These are phyloP conservation scores for Chaetomidium leptoderma DNA, from an alignment of 495 filamentous ascomycete species.

Conservation along the genomic window DNA sequence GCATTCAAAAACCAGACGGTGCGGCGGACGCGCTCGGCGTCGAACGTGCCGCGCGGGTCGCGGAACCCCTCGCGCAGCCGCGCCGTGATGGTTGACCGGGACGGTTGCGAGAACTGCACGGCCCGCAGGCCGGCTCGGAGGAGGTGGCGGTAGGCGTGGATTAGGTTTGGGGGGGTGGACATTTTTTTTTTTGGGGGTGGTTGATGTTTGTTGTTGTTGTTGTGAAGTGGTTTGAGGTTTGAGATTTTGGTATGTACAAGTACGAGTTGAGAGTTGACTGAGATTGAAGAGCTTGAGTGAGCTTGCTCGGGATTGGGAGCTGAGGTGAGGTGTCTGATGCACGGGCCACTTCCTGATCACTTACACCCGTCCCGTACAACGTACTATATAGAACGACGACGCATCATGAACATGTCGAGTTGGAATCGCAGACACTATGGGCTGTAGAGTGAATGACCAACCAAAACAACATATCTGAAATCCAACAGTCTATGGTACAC, in stretches of 20 bases:
- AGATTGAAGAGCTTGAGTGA: too few relatives aligned
- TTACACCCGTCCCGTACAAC: too few relatives aligned
- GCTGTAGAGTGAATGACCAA: too few relatives aligned
- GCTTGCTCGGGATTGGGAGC: too few relatives aligned
- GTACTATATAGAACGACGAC: too few relatives aligned
- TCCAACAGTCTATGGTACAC: too few relatives aligned
- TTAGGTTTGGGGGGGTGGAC: conserved; percentile 39
- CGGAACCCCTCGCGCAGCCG: conserved; percentile 71
- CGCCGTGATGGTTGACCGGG: conserved; percentile 60
- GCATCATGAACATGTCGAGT: too few relatives aligned
- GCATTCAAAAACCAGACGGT: conserved; percentile 73
- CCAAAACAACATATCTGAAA: too few relatives aligned
- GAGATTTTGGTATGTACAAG: too few relatives aligned
- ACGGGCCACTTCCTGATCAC: too few relatives aligned
- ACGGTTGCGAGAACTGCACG: conserved; percentile 73
- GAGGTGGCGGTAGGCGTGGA: conserved; percentile 75
- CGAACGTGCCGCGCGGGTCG: conserved; percentile 50
- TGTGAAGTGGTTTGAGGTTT: not conserved
- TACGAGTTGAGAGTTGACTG: not conserved
- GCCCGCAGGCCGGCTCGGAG: conserved; percentile 70
- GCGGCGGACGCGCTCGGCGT: conserved; percentile 58
- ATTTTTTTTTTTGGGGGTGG: conserved; percentile 6
- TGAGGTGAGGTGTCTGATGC: too few relatives aligned
- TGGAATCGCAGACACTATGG: too few relatives aligned
- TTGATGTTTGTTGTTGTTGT: not conserved